These are phyloP conservation scores for Rhizopogon roseolus DNA, from an alignment of 768 basidiomycete genomes.

Conservation along the genomic window DNA sequence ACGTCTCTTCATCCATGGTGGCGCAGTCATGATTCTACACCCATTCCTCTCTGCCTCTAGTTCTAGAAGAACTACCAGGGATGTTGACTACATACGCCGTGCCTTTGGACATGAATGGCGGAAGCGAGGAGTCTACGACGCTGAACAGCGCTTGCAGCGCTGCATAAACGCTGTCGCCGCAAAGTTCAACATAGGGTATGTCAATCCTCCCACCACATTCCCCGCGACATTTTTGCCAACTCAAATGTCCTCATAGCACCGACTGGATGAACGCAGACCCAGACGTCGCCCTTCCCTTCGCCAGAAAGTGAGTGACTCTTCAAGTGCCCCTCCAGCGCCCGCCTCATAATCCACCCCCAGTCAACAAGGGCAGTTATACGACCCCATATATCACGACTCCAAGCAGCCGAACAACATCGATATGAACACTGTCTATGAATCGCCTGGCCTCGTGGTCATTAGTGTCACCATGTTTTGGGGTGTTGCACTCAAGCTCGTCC, in stretches of 20 bases:
- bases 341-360: constrained; percentile 9
- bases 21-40: constrained; percentile 71
- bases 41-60: constrained; percentile 32
- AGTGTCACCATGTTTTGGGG: constrained; percentile 71
- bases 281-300: constrained; percentile 66
- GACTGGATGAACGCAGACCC: constrained; percentile 82
- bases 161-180: constrained; percentile 56
- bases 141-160: constrained; percentile 45
- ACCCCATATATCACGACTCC: constrained; percentile 57
- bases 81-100: constrained; percentile 64
- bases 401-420: constrained; percentile 45
- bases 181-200: constrained; percentile 42
- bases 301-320: constrained; percentile 45
- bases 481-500: constrained; percentile 66
- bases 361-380: constrained; percentile 32
- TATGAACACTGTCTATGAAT: constrained; percentile 53
- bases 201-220: background rate
- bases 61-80: constrained; percentile 51
- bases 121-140: constrained; percentile 43
- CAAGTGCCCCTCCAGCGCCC: constrained; percentile 2
- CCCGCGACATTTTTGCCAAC: background rate
- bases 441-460: constrained; percentile 49
- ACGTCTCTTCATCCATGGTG: constrained; percentile 65
- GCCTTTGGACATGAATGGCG: constrained; percentile 55
- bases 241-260: constrained; percentile 9